Percentiles rank a stretch among this genome's conserved stretches.
Evolutionary conservation across 2,329 filamentous ascomycete species (phyloP).

Genomic region (Metarhizium humberi): DNA sequence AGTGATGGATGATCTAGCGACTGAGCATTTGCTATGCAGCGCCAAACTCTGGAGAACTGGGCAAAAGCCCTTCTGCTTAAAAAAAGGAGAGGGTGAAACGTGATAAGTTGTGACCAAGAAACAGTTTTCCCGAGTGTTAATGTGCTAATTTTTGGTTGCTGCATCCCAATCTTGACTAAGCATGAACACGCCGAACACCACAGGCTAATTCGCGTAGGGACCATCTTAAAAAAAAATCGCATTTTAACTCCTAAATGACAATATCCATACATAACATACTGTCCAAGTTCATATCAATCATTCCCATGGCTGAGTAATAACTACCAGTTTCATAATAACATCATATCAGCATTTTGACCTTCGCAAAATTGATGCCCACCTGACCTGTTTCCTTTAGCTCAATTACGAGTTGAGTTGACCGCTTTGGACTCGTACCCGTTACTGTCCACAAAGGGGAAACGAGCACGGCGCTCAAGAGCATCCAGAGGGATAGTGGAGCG

Average conservation of each 20-base stretch:
- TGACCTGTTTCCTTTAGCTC: background rate
- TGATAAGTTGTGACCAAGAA: too few species aligned
- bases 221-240: slow-evolving; percentile 1
- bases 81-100: too few species aligned
- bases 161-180: background rate
- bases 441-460: slow-evolving; percentile 57
- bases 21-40: too few species aligned
- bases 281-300: too few species aligned
- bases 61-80: too few species aligned
- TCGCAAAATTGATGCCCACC: background rate
- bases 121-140: too few species aligned
- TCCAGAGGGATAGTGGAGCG: slow-evolving; percentile 74
- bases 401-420: slow-evolving; percentile 24
- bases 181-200: background rate
- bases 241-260: background rate
- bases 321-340: background rate
- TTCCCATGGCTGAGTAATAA: background rate
- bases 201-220: background rate
- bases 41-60: too few species aligned
- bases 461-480: slow-evolving; percentile 66
- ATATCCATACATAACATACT: too few species aligned
- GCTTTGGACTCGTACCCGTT: slow-evolving; percentile 38
- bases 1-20: too few species aligned
- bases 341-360: background rate
- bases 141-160: background rate